Evolutionary conservation across 2,329 filamentous ascomycete species (phyloP).

Genomic region (Hymenoscyphus scutula): DNA sequence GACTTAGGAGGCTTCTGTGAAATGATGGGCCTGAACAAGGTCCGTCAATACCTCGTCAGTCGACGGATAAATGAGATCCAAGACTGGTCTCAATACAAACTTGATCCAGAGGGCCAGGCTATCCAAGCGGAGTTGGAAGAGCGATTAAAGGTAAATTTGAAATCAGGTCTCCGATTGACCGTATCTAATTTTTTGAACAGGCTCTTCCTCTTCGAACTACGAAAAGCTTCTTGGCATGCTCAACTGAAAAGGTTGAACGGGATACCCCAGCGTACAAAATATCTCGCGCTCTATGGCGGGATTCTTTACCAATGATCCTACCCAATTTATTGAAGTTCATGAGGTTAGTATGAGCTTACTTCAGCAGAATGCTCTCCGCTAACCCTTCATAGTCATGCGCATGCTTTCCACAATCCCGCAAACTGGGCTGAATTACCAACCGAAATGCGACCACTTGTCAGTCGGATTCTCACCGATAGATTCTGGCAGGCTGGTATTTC

Average conservation of each 20-base stretch:
- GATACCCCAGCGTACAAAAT: conserved; percentile 69
- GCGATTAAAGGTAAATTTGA: conserved; percentile 62
- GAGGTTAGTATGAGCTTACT: conserved; percentile 43
- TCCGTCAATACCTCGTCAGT: conserved; percentile 74
- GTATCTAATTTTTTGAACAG: conserved; percentile 17
- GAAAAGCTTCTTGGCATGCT: conserved; percentile 88
- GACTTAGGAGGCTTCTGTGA: conserved; percentile 78
- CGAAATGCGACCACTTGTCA: conserved; percentile 75
- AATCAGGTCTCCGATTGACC: conserved; percentile 29
- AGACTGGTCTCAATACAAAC: conserved; percentile 77
- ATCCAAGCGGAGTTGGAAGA: conserved; percentile 78
- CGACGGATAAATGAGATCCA: conserved; percentile 70
- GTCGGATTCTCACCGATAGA: conserved; percentile 82
- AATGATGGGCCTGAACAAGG: conserved; percentile 74
- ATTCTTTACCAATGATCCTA: conserved; percentile 78
- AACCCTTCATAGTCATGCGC: conserved; percentile 66
- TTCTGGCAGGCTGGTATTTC: conserved; percentile 99
- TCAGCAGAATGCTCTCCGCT: conserved; percentile 14
- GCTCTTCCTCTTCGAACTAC: conserved; percentile 80
- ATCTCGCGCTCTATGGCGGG: conserved; percentile 80
- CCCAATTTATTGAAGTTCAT: conserved; percentile 82
- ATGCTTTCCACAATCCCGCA: conserved; percentile 82
- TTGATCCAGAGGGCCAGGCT: conserved; percentile 76
- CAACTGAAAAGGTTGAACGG: conserved; percentile 83
- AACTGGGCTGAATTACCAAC: conserved; percentile 77